Evolutionary conservation across 495 filamentous ascomycete species (phyloP), one percentile per base, ranked within the genome.

Genomic region (Elaphomyces granulatus): DNA sequence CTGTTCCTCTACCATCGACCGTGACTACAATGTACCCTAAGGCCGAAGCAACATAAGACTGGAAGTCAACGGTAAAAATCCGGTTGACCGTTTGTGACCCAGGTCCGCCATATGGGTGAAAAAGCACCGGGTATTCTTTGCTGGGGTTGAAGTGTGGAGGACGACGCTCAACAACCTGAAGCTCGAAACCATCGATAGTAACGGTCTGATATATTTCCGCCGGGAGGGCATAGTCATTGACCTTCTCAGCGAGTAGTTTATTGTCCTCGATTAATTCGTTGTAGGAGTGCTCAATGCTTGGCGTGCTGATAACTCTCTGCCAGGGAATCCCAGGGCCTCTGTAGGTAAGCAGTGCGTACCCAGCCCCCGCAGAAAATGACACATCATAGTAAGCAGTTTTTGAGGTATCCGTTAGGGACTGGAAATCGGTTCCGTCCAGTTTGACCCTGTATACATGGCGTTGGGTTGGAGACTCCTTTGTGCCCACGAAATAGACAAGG

Each of bases 11-110:
- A 9, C 83, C 85, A 59, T 98, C 90, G 15, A 98, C 80, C 0
- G 92, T 96, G 21, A 98, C 82, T 31, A 94, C 88, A 39, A 98
- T 70, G 62, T 96, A 96, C n/a, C 84, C 87, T 0, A 98, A 70
- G 17, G 62, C 76, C 3, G 82, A 82, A 20, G 90, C 84, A 34
- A 95, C 59, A 54, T 90, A 96, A 0, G 85, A 72, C 55, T 96
- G 87, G 54, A 87, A 98, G 52, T 95, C 84, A 34, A 96, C 77
- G 1, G 51, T 59, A 58, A 94, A 96, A 37, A 60, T 73, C 58
- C 88, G 87, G 45, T 78, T 63, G 1, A 98, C 90, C 0, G 67
- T 71, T 54, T 98, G 90, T 15, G 85, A 94, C 15, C 81, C 83
- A 0, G 90, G 90, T 3, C 90, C 90, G 21, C 80, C 81, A 55